Base-by-base conservation (phyloP, 2,329 filamentous ascomycete species). In the Penicillium fuscoglaucum region DNA sequence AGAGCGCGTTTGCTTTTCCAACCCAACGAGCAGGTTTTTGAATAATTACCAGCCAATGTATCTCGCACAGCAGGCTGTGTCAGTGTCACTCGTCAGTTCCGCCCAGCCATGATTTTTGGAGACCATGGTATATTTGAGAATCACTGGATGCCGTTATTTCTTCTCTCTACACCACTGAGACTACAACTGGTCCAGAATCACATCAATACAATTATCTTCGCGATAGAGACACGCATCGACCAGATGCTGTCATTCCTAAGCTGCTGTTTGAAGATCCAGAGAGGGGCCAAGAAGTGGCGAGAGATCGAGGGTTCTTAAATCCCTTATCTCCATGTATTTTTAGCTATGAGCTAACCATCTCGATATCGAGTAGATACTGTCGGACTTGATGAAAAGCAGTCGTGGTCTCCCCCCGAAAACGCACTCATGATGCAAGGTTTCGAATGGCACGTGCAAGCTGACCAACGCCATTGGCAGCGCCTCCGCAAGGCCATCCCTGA, bases 371-470 rank as follows among this genome's bases (percentile, higher is more conserved):
- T 50, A 72, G 70, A 72, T 21, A 54, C 62, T 26, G 65, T 59
- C 24, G 58, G 64, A 29, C 28, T 64, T 39, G 60, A 68, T n/a
- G 66, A 71, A 52, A 60, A 71, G 37, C 52, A 64, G 10, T 59
- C 64, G 50, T 69, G 68, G 70, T 60, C 62, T 43, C 59, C 64
- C n/a, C 61, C 69, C 3, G 67, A 72, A 41, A 75, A 75, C 47
- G 46, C 58, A 13, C 83, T 84, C 52, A 83, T 90, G 75, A 82
- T 90, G 64, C 87, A 90, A 72, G 84, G 80, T 13, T 90, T 90
- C 68, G 88, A 91, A 76, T 91, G 88, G 88, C 86, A 90, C 68
- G 80, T 85, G 5, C 85, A 86, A 2, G 81, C 82, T 44, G 83
- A 87, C 62, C 73, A 82, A 52, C 74, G 79, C 48, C 87, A 90